Evolutionary conservation across 306 rosid species (phyloP), one percentile per base, ranked within the genome.

Genomic region (Begonia masoniana): DNA sequence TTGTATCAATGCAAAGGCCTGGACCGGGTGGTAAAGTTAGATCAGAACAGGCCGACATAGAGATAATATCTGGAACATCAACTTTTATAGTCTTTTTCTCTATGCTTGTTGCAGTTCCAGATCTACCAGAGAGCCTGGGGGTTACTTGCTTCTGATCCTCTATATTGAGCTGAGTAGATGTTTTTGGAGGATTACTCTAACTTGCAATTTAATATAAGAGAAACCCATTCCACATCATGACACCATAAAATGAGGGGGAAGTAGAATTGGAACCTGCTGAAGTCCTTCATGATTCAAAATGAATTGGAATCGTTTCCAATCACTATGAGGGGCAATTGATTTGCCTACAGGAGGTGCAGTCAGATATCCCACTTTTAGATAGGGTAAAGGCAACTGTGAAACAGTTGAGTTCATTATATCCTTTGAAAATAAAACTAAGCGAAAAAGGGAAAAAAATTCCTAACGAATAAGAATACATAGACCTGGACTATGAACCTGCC

Each of bases 21-120:
- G 99, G 94, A 74, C 96, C 99, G 15, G 94, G 94, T 39, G 95
- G 96, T 69, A 92, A 45, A 65, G 96, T 92, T 68, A 92, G 78
- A 80, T 92, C 99, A 21, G 96, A 94, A 68, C 88, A 86, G 41
- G 99, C 76, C 54, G 99, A 81, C 21, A 92, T 96, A 53, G 96
- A 92, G 64, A 86, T 68, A 36, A 92, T 92, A 64, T 92, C 95
- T 12, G 87, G 88, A 66, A 92, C 71, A n/a, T 83, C 81, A 58
- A 86, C 76, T 92, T 74, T 83, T 55, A 65, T 75, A 74, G 68
- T 76, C 75, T 69, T 45, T 45, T 45, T 78, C 59, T 82, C 94
- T n/a, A 42, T 76, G 65, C 73, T 77, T 56, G 14, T 53, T 55
- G 76, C 56, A 74, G 75, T 84, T 57, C 55, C 65, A 31, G 79